Evolutionary conservation across 2,329 filamentous ascomycete genomes (phyloP).

Genomic region (Cordyceps javanica): DNA sequence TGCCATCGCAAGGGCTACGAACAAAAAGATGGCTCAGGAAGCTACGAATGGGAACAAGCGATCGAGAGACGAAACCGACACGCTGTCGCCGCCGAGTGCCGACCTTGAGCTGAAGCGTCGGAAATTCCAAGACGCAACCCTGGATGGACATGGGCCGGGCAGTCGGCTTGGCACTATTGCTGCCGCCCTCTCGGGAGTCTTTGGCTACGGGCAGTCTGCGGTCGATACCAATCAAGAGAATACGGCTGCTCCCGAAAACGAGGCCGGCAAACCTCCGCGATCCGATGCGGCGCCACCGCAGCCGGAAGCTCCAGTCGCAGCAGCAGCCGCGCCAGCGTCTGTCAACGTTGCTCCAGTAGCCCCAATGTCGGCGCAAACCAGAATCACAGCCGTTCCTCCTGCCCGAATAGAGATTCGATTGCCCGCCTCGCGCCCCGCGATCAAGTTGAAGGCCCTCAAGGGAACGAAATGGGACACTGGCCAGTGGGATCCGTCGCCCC

Average conservation of each 20-base stretch:
- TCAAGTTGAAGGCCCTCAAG: conserved; percentile 30
- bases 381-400: conserved; percentile 8
- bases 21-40: neutral
- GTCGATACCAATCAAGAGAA: conserved; percentile 8
- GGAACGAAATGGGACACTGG: conserved; percentile 34
- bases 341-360: neutral
- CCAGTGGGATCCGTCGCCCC: conserved; percentile 14
- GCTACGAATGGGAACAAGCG: conserved; percentile 2
- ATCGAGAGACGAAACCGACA: conserved; percentile 4
- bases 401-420: conserved; percentile 8
- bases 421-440: conserved; percentile 23
- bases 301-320: neutral
- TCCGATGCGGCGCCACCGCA: neutral
- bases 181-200: conserved; percentile 25
- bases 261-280: conserved; percentile 3
- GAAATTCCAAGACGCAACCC: neutral
- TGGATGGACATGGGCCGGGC: neutral
- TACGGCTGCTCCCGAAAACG: neutral
- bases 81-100: conserved; percentile 3
- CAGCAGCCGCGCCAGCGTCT: neutral
- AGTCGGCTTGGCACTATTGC: conserved; percentile 20
- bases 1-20: neutral
- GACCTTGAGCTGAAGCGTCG: conserved; percentile 9
- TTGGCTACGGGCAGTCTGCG: conserved; percentile 19
- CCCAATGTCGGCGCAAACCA: neutral